Evolutionary conservation across 116 monocot species (phyloP), one percentile per base, ranked within the genome.

Genomic region (Posidonia oceanica): DNA sequence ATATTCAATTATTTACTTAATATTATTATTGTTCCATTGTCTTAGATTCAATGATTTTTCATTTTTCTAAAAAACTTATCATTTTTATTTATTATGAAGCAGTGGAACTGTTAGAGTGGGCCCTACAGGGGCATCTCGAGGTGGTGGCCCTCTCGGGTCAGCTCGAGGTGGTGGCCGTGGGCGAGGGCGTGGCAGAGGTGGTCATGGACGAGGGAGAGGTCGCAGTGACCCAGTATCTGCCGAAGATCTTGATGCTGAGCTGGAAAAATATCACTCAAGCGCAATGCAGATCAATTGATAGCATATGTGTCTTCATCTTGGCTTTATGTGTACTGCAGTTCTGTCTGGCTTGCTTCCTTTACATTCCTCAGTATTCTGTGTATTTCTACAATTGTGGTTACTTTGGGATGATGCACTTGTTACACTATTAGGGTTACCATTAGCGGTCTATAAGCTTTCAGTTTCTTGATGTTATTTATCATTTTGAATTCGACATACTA

Each of bases 201-300:
- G 83, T 1, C 70, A 77, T 53, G 71, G 80, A 14, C 44, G 73
- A 36, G 82, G 80, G 0, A 69, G 80, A 13, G 86, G 74, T 18
- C 66, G 66, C 42, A 37, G 64, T 53, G 79, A 72, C 14, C 65
- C 63, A 4, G 11, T 75, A n/a, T 84, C 89, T 77, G 73, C 74
- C 67, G 75, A 68, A 66, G 79, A 84, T 74, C 93, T 93, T 70
- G 93, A 93, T 83, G 89, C 89, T 64, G 93, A 93, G n/a, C 78
- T 93, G 55, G 89, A 93, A 40, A 87, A 84, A 66, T 93, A 93
- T 61, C 87, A 84, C 75, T 54, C 78, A 54, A 87, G 82, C 75
- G 63, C 87, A 54, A 86, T 87, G 87, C 79, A 88, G 38, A 78
- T 64, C 20, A 88, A 86, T 42, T 68, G 37, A 68, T 68, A 68